Evolutionary conservation across 345 rosid species (phyloP), one percentile per base, ranked within the genome.

Genomic region (Eutrema japonicum): DNA sequence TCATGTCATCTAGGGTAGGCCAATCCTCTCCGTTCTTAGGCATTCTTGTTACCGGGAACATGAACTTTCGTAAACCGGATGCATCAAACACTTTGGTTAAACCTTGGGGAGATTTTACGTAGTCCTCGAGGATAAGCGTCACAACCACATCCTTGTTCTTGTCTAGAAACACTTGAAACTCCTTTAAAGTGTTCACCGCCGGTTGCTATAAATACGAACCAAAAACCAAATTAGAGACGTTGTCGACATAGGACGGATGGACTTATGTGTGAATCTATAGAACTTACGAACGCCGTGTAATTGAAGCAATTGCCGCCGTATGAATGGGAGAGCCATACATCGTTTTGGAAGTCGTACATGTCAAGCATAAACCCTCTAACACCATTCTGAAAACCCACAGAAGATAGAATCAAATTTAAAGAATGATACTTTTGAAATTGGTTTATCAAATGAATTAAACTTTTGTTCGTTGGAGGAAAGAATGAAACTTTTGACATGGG

Each of bases 331-430:
- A 91, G 70, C 98, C 98, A 94, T 29, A 94, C 72, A 63, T 83
- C 93, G 57, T 87, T 86, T 75, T 76, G 29, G 71, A 89, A 94
- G 80, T 91, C 96, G 65, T 91, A 94, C 90, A 89, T 81, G 64
- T 94, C 98, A 18, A 91, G 89, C 98, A 89, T 91, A 53, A 93
- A 82, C 48, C 97, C 97, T 79, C 98, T 83, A 30, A 89, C 85
- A 46, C 98, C 98, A 81, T 93, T 91, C 96, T 93, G 83, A 36
- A 83, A 57, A 73, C 22, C 13, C 41, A 16, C 58, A 56, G 9
- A 71, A 53, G 1, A 42, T 16, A 66, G 60, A 46, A 48, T 67
- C 50, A 47, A n/a, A 26, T 4, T 33, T 13, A 10, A 8, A 40
- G 11, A 51, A 40, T 41, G 7, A 50, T 9, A 9, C 10, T 26